A percentile compares a stretch with the other conserved stretches of the same genome.
phyloP scores from a whole-genome alignment of 495 filamentous ascomycete species.

The Polyplosphaeria fusca region DNA sequence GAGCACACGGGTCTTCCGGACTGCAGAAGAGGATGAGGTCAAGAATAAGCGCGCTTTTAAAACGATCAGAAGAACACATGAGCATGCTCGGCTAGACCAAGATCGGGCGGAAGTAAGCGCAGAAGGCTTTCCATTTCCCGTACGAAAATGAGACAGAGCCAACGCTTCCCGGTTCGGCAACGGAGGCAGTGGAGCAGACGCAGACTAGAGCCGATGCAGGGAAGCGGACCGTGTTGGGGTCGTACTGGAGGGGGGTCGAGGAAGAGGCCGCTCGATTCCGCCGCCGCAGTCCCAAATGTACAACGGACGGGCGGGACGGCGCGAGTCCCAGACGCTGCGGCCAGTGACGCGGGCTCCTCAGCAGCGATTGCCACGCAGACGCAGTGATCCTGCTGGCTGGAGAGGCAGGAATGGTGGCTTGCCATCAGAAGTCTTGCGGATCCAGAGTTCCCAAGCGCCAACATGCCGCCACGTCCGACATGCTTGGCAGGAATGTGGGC shows the following conservation, averaged over 20 bases:
- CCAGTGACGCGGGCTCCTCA: neutral
- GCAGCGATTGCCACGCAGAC: neutral
- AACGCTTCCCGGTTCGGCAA: slow-evolving; percentile 7
- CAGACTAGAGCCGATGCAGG: too few relatives aligned
- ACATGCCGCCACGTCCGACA: neutral
- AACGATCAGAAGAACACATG: neutral
- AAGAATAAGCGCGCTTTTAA: slow-evolving; percentile 9
- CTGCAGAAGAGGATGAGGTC: neutral
- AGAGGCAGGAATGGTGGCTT: too few relatives aligned
- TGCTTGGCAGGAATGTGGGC: too few relatives aligned
- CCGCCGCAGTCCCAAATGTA: too few relatives aligned
- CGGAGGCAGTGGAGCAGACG: neutral
- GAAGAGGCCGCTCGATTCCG: too few relatives aligned
- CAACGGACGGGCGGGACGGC: slow-evolving; percentile 11
- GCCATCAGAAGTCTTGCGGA: neutral
- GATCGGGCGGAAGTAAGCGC: slow-evolving; percentile 7
- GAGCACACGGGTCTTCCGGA: neutral
- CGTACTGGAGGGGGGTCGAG: too few relatives aligned
- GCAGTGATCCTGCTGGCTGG: neutral
- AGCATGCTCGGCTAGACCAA: neutral
- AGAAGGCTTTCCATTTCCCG: neutral
- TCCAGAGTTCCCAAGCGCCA: neutral
- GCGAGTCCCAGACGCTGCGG: slow-evolving; percentile 2
- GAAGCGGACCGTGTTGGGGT: too few relatives aligned
- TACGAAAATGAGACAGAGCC: neutral